Base-by-base conservation (phyloP, 2,329 filamentous ascomycete species). In the Colletotrichum echinochloae region DNA sequence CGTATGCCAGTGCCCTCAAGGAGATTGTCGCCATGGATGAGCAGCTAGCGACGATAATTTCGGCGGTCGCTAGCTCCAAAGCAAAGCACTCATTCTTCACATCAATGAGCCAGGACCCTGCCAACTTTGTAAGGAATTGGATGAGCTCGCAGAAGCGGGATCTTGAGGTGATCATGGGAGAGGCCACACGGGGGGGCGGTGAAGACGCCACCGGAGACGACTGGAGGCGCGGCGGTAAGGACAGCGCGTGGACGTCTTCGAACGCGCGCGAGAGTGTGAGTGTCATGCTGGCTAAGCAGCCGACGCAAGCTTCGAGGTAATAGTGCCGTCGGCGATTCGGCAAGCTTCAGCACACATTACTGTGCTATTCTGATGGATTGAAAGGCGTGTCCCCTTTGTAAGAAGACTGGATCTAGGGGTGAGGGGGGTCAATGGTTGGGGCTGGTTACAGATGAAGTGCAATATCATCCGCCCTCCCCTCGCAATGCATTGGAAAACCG, bases 21-120 rank as follows among this genome's bases (percentile, higher is more conserved):
- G 90, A 94, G 72, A 93, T 98, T 64, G 86, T 89, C 35, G 81
- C 83, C 7, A 86, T 97, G 26, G 96, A 99, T 77, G 94, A 97
- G 69, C 92, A 97, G 75, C 86, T 98, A 3, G 93, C 94, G 0
- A 86, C 93, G 18, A 86, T 97, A 26, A 86, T 98, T 66, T 94
- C 97, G 79, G 94, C 93, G 1, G 88, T 98, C 54, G 88, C 91
- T 35, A 90, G 94, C 74, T 94, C 93, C 33, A 97, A 97, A 79
- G 93, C 94, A 30, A 97, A 97, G 79, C 94, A 97, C 79, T 89
- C 91, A 20, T 99, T 99, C 84, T 92, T 96, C 80, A 90, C 89
- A 8, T 89, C 90, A 6, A 85, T 98, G 73, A 89, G 90, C 70
- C 89, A 92, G 73, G 94, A 98, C 75, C 96, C 96, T 0, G 91